These are phyloP conservation scores for Suillus subalutaceus DNA, from an alignment of 768 basidiomycete genomes.

Conservation along the genomic window DNA sequence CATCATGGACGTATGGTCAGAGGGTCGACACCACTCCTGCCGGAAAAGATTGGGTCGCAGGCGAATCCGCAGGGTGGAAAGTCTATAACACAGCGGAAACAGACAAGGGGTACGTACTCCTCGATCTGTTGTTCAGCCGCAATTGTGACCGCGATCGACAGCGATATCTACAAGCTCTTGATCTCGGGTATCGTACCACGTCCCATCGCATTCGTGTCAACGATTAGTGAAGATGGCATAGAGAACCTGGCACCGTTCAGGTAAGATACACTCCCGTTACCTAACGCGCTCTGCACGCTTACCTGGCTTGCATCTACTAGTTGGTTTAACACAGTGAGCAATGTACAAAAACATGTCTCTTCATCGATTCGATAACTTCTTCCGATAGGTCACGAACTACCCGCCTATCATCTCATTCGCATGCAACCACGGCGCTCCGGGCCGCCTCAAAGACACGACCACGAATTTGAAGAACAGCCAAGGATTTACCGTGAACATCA, in stretches of 20 bases:
- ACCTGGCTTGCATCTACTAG: constrained; percentile 8
- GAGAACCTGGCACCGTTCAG: constrained; percentile 50
- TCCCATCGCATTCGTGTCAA: constrained; percentile 49
- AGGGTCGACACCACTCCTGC: constrained; percentile 27
- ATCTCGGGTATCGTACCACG: constrained; percentile 44
- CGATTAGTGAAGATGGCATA: constrained; percentile 34
- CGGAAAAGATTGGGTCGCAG: constrained; percentile 37
- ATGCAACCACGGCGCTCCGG: constrained; percentile 19
- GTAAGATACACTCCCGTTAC: constrained; percentile 18
- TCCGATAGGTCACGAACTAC: constrained; percentile 21
- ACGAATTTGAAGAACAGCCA: constrained; percentile 49
- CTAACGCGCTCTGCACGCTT: neutral
- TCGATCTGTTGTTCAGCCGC: neutral
- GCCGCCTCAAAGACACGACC: constrained; percentile 44
- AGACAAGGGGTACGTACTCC: constrained; percentile 28
- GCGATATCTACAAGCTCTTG: constrained; percentile 36
- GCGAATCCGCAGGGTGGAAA: constrained; percentile 40
- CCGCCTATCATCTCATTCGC: constrained; percentile 43
- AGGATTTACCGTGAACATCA: constrained; percentile 57
- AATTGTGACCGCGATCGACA: constrained; percentile 8
- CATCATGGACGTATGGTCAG: constrained; percentile 36
- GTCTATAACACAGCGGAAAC: constrained; percentile 32
- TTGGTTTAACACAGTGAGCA: constrained; percentile 32
- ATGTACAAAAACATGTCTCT: neutral
- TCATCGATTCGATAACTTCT: neutral